Base-by-base conservation (phyloP, 805 yeast species). In the Pichia thaimueangensis region DNA sequence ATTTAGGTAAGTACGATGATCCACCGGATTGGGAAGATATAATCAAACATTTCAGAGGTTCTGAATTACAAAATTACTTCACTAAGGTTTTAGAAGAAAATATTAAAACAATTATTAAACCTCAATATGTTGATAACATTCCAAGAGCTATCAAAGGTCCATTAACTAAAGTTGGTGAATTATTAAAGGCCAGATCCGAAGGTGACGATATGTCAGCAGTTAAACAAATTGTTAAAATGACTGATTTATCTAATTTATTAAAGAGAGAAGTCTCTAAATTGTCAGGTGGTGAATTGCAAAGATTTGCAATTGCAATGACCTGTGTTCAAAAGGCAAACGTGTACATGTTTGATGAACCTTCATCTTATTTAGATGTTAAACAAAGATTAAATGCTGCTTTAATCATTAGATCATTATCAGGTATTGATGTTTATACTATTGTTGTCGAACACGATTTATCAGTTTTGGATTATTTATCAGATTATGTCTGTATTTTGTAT, bases 361-460 rank as follows among this genome's bases (percentile, higher is more conserved):
- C 97, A 16, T 93, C 98, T 10, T 93, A 93, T 69, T 71, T 93
- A 65, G 98, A 93, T 76, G 97, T 93, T 53, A 93, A 93, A 69
- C 98, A 93, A 70, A 91, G 98, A 79, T 78, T 93, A 67, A 85
- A 93, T 57, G 98, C 99, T 44, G 99, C 98, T 45, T 80, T 79
- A 64, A 83, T 87, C 60, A 93, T 93, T 56, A 82, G 99, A 68
- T 80, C 93, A 16, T 70, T 93, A 52, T 72, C 93, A 57, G 73
- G 68, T 45, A 77, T 91, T 36, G 77, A 88, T 36, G 73, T 76
- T 23, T 93, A 91, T 59, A 93, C 93, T 52, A 93, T 93, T 59
- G 89, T 91, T 64, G 99, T 93, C 48, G 99, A 93, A 75, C 99
- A 93, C 73, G 99, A 93, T 77, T 75, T 93, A 68, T 89, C 97